Conservation (phyloP, 1,284 basidiomycete species). For the Malassezia dermatis region DNA sequence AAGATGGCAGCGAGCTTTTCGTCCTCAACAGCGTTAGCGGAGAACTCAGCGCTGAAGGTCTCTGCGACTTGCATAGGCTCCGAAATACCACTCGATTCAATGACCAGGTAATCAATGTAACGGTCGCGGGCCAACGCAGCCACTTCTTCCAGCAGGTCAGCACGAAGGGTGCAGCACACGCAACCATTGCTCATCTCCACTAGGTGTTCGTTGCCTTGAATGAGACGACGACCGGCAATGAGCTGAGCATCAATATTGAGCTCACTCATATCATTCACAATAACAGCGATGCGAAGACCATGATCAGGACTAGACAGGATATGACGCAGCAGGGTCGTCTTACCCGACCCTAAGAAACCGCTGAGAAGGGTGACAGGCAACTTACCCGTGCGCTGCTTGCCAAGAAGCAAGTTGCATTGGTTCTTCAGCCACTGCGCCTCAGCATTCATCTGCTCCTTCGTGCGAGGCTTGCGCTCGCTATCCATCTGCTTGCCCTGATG, state of each 20-base stretch:
- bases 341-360: slow-evolving; percentile 52
- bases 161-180: slow-evolving; percentile 53
- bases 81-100: slow-evolving; percentile 51
- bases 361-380: slow-evolving; percentile 51
- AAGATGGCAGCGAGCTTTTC: slow-evolving; percentile 49
- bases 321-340: slow-evolving; percentile 51
- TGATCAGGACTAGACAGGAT: slow-evolving; percentile 51
- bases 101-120: slow-evolving; percentile 50
- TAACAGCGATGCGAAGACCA: slow-evolving; percentile 49
- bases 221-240: slow-evolving; percentile 49
- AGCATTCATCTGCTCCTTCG: slow-evolving; percentile 27
- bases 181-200: slow-evolving; percentile 52
- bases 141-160: slow-evolving; percentile 52
- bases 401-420: neutral
- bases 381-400: slow-evolving; percentile 14
- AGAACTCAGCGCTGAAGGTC: slow-evolving; percentile 48
- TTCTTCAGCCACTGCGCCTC: slow-evolving; percentile 26
- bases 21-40: slow-evolving; percentile 32
- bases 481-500: slow-evolving; percentile 17
- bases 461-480: slow-evolving; percentile 31
- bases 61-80: slow-evolving; percentile 51
- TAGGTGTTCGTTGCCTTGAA: slow-evolving; percentile 50
- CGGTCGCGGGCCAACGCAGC: slow-evolving; percentile 48
- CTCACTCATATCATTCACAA: slow-evolving; percentile 52
- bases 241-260: slow-evolving; percentile 51